Conservation (phyloP, 2,329 filamentous ascomycete species). For the Cryphonectria naterciae region DNA sequence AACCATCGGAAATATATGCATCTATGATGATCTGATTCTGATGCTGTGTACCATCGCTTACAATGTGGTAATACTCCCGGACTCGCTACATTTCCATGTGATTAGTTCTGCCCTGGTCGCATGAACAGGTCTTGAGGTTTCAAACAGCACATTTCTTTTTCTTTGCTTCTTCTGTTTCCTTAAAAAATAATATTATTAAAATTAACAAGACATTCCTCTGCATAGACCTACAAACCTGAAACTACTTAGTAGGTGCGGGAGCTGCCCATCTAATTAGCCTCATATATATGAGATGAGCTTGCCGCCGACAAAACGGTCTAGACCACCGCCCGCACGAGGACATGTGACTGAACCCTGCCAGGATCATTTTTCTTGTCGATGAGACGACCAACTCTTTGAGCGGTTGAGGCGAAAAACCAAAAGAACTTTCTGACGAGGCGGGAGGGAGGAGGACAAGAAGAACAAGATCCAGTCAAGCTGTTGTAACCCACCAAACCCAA, state of each 20-base stretch:
- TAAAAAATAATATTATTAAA: background rate
- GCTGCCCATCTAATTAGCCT: background rate
- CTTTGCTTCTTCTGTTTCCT: too few relatives aligned
- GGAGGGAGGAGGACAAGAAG: too few relatives aligned
- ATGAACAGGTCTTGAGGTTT: background rate
- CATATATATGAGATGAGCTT: background rate
- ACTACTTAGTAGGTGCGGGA: too few relatives aligned
- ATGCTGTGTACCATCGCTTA: background rate
- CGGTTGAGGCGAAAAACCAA: background rate
- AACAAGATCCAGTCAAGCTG: background rate
- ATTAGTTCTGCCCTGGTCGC: background rate
- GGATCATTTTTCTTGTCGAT: background rate
- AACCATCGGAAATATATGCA: background rate
- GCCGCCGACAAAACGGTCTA: background rate
- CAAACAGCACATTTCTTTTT: background rate
- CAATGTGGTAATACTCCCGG: background rate
- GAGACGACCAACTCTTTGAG: background rate
- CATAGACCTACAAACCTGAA: background rate
- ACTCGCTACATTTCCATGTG: background rate
- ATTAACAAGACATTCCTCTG: background rate
- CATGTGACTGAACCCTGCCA: background rate
- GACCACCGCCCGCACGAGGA: background rate
- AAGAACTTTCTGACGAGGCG: too few relatives aligned
- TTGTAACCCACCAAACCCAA: too few relatives aligned
- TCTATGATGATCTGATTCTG: background rate